phyloP scores from a whole-genome alignment of 768 basidiomycete genomes.

The Mycena filopes region DNA sequence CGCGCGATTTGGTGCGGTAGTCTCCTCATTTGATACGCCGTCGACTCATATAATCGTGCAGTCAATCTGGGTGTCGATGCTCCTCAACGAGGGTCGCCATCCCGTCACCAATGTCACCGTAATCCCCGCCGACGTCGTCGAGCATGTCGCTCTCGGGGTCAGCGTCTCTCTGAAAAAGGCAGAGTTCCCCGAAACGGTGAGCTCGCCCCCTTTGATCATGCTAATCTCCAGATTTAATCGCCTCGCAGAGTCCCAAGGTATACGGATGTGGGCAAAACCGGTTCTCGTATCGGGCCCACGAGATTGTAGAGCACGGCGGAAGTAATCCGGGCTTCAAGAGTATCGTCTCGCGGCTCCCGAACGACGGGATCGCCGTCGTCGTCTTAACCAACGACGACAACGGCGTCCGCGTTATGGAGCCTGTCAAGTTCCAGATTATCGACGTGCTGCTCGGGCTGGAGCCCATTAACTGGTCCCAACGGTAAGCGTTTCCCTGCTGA shows the following conservation, averaged over 20 bases:
- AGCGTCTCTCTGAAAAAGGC: conserved; percentile 48
- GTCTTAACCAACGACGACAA: conserved; percentile 53
- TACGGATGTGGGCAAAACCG: conserved; percentile 54
- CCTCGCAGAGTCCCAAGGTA: conserved; percentile 46
- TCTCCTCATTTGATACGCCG: not conserved
- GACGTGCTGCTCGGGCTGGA: conserved; percentile 48
- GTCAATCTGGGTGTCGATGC: conserved; percentile 51
- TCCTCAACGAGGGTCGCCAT: conserved; percentile 51
- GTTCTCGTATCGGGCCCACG: conserved; percentile 52
- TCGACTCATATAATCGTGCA: conserved; percentile 23
- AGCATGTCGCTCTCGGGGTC: conserved; percentile 49
- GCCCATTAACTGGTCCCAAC: conserved; percentile 50
- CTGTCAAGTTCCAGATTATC: conserved; percentile 51
- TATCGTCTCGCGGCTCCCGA: conserved; percentile 32
- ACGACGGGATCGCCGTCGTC: conserved; percentile 50
- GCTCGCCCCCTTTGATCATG: not conserved
- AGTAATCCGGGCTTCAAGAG: conserved; percentile 50
- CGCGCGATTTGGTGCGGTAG: conserved; percentile 50
- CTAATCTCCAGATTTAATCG: too few relatives aligned
- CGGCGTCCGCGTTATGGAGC: conserved; percentile 46
- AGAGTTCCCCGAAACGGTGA: conserved; percentile 48
- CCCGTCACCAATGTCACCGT: conserved; percentile 50
- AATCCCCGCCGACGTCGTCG: conserved; percentile 48
- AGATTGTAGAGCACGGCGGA: conserved; percentile 57
- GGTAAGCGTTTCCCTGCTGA: conserved; percentile 34